Base-by-base conservation (phyloP, 768 basidiomycete genomes). In the Russula ochroleuca region DNA sequence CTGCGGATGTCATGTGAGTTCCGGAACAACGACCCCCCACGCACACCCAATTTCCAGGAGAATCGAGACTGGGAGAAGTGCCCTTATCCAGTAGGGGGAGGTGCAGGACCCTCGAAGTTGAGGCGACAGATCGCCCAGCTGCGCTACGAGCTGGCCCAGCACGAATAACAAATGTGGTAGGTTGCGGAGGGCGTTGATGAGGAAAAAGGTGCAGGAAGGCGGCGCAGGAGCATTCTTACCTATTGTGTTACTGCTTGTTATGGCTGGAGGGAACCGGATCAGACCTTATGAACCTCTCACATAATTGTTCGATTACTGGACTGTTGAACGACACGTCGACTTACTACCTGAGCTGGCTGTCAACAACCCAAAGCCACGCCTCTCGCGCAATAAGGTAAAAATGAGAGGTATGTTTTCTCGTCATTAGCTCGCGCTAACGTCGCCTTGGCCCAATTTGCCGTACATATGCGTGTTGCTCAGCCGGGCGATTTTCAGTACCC, bases 391-490 rank as follows among this genome's bases (percentile, higher is more conserved):
- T 48, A 45, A 59, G 58, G 50, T 59, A 54, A 55, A 33, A 40
- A 25, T 17, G 28, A 49, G 58, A 55, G 45, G 58, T 61, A 31
- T 56, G 59, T 61, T 61, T 61, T 65, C 48, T 57, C 64, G 59
- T 65, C 64, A 65, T 56, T 51, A 38, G 31, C 33, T 61, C 64
- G 54, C 49, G 52, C 59, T 56, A 53, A 45, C 13, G 48, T 56
- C 35, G 3, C 52, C 25, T 65, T 65, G 14, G 59, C 45, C 61
- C 64, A 65, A 57, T 23, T 38, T 65, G 59, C 64, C 64, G 64
- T 65, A 64, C 59, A 50, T 15, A 35, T 48, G 59, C 48, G 38
- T 38, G 59, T 60, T 64, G 52, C 51, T 37, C 61, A 45, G 55
- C 37, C 37, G 35, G 55, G 54, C 48, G 41, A 49, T n/a, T 21